Evolutionary conservation across 108 stramenopile genomes (phyloP), one percentile per base, ranked within the genome.

Genomic region (Hondaea fermentalgiana): DNA sequence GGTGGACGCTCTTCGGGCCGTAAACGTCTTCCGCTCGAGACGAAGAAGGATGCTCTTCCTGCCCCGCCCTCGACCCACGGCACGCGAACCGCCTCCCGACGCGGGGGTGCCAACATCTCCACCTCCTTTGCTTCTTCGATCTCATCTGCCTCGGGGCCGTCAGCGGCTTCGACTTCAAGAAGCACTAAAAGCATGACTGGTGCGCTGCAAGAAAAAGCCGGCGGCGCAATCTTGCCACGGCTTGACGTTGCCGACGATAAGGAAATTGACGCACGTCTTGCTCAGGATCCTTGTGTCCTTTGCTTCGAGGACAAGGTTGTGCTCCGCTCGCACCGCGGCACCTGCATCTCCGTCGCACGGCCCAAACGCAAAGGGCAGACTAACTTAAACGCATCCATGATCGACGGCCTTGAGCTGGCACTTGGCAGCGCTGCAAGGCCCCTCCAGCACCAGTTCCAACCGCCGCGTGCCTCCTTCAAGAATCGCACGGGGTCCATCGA

Each of bases 281-380:
- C 25, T 6, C 45, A 53, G 16, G 76, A 83, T 45, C 76, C 76
- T 10, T 47, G 45, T 4, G 76, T 83, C 43, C 10, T 83, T 12
- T 83, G 76, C 51, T 83, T 53, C 28, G 76, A 83, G 51, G 76
- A 83, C 51, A 83, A 83, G 76, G 51, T 83, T 23, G 76, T 83
- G 17, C 76, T 83, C 23, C 76, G 76, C 76, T 83, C 76, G 25
- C 45, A 47, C 76, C n/a, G 51, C 19, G 76, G 76, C 19, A 47
- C 76, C 45, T 83, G 76, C 51, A 23, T 83, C 49, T 47, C 76
- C 19, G 51, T 83, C 49, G 45, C 76, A 12, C 45, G 51, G 19
- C 49, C 45, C 25, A 83, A 83, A 23, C 45, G 51, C 49, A 69
- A 69, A 23, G 64, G 64, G 10, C 64, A 69, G 42, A 42, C 64